These are phyloP conservation scores for Eremothecium coryli DNA, from an alignment of 1,139 yeast genomes.

Conservation along the genomic window DNA sequence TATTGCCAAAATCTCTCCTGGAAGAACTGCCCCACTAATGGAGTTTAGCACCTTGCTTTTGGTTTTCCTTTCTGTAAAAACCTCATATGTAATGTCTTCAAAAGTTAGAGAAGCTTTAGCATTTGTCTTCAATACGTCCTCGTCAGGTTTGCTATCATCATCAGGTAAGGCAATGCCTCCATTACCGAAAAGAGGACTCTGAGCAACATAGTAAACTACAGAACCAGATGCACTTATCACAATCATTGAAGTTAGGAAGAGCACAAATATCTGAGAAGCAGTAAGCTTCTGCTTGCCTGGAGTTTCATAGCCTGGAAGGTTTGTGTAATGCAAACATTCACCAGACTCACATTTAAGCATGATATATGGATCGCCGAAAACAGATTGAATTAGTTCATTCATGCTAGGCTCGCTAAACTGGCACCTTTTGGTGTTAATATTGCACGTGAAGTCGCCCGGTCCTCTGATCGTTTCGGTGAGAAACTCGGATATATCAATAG, in stretches of 20 bases:
- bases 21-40: constrained; percentile 67
- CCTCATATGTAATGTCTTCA: constrained; percentile 57
- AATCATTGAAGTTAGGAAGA: constrained; percentile 33
- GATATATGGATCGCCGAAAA: constrained; percentile 87
- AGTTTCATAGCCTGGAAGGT: constrained; percentile 76
- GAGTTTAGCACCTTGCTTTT: constrained; percentile 44
- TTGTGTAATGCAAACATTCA: constrained; percentile 86
- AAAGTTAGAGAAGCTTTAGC: constrained; percentile 66
- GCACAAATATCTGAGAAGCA: constrained; percentile 42
- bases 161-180: constrained; percentile 30
- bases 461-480: constrained; percentile 82
- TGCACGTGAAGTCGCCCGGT: constrained; percentile 88
- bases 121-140: constrained; percentile 48
- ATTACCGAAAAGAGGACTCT: constrained; percentile 51
- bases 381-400: constrained; percentile 82
- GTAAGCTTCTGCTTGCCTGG: constrained; percentile 51
- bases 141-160: constrained; percentile 35
- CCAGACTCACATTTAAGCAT: constrained; percentile 73
- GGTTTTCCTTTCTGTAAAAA: constrained; percentile 23
- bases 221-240: constrained; percentile 25
- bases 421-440: constrained; percentile 51
- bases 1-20: constrained; percentile 86
- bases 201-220: constrained; percentile 44
- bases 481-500: constrained; percentile 90
- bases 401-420: constrained; percentile 88